These are phyloP conservation scores for Pharnaceum exiguum DNA, from an alignment of 148 eudicot species.

Conservation along the genomic window DNA sequence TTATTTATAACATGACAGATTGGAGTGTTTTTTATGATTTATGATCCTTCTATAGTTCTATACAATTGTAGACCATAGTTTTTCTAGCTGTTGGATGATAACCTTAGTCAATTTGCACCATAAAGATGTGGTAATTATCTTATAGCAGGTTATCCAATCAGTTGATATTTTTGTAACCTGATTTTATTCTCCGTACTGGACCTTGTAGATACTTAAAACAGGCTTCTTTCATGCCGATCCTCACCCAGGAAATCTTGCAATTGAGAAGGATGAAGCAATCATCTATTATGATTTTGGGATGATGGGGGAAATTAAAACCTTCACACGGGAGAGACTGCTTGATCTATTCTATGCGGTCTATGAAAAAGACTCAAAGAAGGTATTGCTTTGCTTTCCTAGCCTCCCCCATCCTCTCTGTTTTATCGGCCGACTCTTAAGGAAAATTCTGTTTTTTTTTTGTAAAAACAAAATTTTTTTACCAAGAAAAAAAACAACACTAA, in stretches of 20 bases:
- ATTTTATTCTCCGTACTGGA: not conserved
- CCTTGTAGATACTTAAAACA: slow-evolving; percentile 75
- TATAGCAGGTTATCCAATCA: no score
- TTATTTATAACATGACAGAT: no score
- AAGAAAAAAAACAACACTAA: no score
- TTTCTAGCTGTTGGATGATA: no score
- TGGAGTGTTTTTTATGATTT: no score
- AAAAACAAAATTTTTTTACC: no score
- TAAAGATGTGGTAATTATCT: no score
- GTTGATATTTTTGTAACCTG: not conserved
- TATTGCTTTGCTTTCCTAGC: slow-evolving; percentile 16
- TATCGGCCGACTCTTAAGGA: not conserved
- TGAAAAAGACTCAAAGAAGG: slow-evolving; percentile 96
- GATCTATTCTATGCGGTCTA: slow-evolving; percentile 87
- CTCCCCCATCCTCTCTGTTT: no score
- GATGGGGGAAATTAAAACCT: slow-evolving; percentile 98
- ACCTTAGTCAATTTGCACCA: no score
- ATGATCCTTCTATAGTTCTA: no score
- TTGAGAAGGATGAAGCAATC: slow-evolving; percentile 87
- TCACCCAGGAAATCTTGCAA: slow-evolving; percentile 98
- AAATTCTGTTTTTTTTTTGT: not conserved
- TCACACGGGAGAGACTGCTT: slow-evolving; percentile 78
- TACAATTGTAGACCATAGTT: no score
- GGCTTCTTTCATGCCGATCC: slow-evolving; percentile 99
- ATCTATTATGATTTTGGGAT: slow-evolving; percentile 98